Base-by-base conservation (phyloP, 2,329 filamentous ascomycete species). In the Grosmannia huntii region DNA sequence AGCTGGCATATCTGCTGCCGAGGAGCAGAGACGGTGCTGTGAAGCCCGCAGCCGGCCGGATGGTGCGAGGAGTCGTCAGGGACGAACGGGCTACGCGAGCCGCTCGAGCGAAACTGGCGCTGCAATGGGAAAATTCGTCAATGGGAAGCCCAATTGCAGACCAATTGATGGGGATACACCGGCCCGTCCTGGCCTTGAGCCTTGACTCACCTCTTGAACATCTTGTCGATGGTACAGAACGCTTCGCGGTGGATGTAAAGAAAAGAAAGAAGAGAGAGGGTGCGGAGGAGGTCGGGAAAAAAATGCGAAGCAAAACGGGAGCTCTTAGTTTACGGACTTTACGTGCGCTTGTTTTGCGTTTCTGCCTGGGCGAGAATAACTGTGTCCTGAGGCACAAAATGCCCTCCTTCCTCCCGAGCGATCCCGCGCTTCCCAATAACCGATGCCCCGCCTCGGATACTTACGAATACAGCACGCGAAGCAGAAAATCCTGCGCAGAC, bases 171-270 rank as follows among this genome's bases (percentile, higher is more conserved):
- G 28, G 28, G 62, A 62, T 64, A 62, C 62, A 33, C 23, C 9
- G 36, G 46, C 41, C 23, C 11, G 31, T 19, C 44, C 62, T 71
- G 56, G 62, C 65, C 60, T 62, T 66, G 62, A 63, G 61, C 62
- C 7, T 58, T 19, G 69, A 81, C 84, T 76, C 76, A 89, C 86
- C 85, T 88, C 85, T 87, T 87, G 79, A 88, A 86, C 86, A 89
- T 89, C 83, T 81, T 87, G 80, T 75, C 60, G 61, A 63, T 62
- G 60, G 58, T 64, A 48, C 38, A 62, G 59, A 62, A 62, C 60
- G 61, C 60, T 61, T 57, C 60, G 55, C 55, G 53, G 56, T 59
- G 61, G 51, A 50, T 59, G 57, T 54, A 54, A 57, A 27, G 60
- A 44, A 38, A 55, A 51, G 38, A 58, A 55, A 28, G 50, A 55